Conservation (phyloP, 306 rosid species). For the Quercus alba region DNA sequence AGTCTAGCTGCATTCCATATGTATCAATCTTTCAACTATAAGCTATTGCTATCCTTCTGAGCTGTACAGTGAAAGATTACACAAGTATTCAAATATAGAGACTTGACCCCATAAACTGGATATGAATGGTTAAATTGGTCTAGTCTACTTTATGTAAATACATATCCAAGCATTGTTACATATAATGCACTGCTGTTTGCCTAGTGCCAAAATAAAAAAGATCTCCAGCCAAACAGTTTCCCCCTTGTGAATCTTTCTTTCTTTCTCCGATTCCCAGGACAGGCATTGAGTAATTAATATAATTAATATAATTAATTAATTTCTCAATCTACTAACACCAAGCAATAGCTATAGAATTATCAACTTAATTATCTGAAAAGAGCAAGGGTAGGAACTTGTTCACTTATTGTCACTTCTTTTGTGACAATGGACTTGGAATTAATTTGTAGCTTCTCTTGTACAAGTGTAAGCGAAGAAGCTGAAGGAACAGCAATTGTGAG, state of each 20-base stretch:
- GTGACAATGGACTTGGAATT: neutral
- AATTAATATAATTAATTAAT: too few species aligned
- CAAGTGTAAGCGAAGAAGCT: neutral
- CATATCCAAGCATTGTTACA: neutral
- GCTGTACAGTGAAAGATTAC: neutral
- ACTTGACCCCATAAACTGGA: neutral
- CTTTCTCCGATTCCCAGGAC: neutral
- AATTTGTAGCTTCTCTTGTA: conserved; percentile 13
- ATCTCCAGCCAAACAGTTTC: neutral
- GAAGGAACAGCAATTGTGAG: conserved; percentile 57
- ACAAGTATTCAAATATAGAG: neutral
- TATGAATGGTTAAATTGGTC: neutral
- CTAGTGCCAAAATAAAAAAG: neutral
- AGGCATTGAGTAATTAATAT: neutral
- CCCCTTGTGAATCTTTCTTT: neutral
- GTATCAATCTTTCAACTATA: neutral
- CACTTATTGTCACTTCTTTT: conserved; percentile 15
- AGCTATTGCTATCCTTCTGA: neutral
- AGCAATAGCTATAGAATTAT: too few species aligned
- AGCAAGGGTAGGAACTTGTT: conserved; percentile 30
- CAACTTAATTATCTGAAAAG: conserved; percentile 24
- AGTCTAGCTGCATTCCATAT: neutral
- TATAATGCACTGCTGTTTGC: neutral
- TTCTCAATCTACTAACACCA: too few species aligned
- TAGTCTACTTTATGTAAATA: neutral